Evolutionary conservation across 768 basidiomycete species (phyloP).

Genomic region (Suillus occidentalis): DNA sequence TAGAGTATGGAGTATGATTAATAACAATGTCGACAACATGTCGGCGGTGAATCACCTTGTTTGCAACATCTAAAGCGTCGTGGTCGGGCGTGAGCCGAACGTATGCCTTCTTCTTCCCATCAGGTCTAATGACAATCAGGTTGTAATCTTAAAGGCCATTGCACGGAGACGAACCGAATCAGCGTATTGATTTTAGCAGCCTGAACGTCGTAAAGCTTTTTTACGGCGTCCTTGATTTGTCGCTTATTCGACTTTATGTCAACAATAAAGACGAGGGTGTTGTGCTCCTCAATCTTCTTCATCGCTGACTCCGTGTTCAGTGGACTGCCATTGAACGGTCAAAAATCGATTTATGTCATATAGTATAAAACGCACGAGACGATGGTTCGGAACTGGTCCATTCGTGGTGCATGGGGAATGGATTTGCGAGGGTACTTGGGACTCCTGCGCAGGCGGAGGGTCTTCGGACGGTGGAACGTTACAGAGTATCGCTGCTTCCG

Average conservation of each 20-base stretch:
- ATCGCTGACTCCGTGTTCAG: slow-evolving; percentile 96
- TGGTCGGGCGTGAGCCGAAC: slow-evolving; percentile 94
- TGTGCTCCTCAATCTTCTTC: slow-evolving; percentile 99
- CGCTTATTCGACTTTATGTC: slow-evolving; percentile 96
- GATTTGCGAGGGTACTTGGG: slow-evolving; percentile 97
- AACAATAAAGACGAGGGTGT: slow-evolving; percentile 98
- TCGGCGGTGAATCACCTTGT: slow-evolving; percentile 65
- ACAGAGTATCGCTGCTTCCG: slow-evolving; percentile 86
- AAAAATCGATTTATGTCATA: background rate
- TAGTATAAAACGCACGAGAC: slow-evolving; percentile 62
- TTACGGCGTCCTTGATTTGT: slow-evolving; percentile 99
- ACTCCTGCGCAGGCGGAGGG: slow-evolving; percentile 76
- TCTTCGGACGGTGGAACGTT: slow-evolving; percentile 96
- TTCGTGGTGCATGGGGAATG: slow-evolving; percentile 86
- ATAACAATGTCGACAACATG: slow-evolving; percentile 1
- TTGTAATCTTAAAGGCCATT: background rate
- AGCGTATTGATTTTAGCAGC: slow-evolving; percentile 97
- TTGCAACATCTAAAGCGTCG: slow-evolving; percentile 95
- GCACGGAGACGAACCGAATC: slow-evolving; percentile 69
- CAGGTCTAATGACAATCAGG: slow-evolving; percentile 59
- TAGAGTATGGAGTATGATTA: slow-evolving; percentile 26
- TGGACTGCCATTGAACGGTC: slow-evolving; percentile 47
- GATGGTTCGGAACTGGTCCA: slow-evolving; percentile 97
- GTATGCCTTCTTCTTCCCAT: slow-evolving; percentile 99
- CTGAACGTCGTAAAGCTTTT: slow-evolving; percentile 98